Base-by-base conservation (phyloP, 2,329 filamentous ascomycete genomes). In the Lasiodiplodia gonubiensis region DNA sequence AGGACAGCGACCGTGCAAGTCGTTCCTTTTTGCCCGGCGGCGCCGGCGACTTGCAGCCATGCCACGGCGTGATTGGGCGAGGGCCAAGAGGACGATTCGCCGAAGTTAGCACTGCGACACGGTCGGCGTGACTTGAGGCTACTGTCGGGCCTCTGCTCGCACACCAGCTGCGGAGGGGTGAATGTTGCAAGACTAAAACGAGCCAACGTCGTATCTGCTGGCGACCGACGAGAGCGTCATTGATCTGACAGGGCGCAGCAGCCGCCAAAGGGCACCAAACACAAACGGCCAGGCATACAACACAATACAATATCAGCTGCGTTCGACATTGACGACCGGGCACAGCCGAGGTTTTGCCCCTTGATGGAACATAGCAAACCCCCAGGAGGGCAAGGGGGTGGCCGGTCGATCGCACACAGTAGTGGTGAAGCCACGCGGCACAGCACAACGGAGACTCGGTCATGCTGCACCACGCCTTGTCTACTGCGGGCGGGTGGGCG, bases 281-380 rank as follows among this genome's bases (percentile, higher is more conserved):
- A 5, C 16, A 7, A 25, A 23, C 48, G 48, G n/a, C 49, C 16
- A 52, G 49, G 49, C 49, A 52, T 46, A 46, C 18, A 46, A 11
- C 49, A 52, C 49, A 52, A 52, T 52, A 52, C 49, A 52, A 52
- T 52, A 52, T 27, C 49, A 52, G 42, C 42, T 39, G 53, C 53
- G 55, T 59, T 46, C 55, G 55, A 59, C 30, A 42, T 61, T 48
- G 57, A 61, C 42, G 42, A 61, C 48, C 57, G 39, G 18, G 39
- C 39, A 27, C 39, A 49, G 57, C 57, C 57, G 57, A 61, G 57
- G 57, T 59, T 59, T 46, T 23, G 57, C 42, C 39, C 57, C 57
- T 27, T 48, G 55, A 25, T n/a, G 23, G 55, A 59, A 57, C 53
- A n/a, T 30, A 21, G 53, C 33, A 57, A 39, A 57, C 27, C 25